These are phyloP conservation scores for Serendipita indica DNA, from an alignment of 768 basidiomycete species.

Conservation along the genomic window DNA sequence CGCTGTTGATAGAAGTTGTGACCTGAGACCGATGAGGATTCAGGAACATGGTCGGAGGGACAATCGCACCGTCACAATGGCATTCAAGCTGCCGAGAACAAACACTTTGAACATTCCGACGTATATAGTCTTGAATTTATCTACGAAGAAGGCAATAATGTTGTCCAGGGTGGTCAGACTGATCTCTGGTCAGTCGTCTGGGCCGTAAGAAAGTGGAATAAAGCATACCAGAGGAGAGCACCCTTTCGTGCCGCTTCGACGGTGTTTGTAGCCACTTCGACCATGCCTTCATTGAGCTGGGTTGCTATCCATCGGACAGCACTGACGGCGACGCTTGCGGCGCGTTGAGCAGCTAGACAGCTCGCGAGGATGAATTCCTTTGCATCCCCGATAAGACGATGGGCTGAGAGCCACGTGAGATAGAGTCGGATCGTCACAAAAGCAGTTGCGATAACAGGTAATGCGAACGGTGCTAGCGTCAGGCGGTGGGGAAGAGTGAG, in stretches of 20 bases:
- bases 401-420: slow-evolving; percentile 53
- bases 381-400: slow-evolving; percentile 50
- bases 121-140: slow-evolving; percentile 82
- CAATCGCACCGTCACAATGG: slow-evolving; percentile 56
- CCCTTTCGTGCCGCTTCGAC: slow-evolving; percentile 62
- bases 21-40: too few relatives aligned
- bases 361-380: slow-evolving; percentile 63
- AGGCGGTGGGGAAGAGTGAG: slow-evolving; percentile 70
- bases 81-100: slow-evolving; percentile 60
- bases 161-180: slow-evolving; percentile 66
- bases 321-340: slow-evolving; percentile 67
- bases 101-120: slow-evolving; percentile 87
- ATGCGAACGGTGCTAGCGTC: slow-evolving; percentile 82
- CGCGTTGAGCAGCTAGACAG: slow-evolving; percentile 71
- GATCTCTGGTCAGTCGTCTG: not conserved
- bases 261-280: slow-evolving; percentile 61
- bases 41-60: slow-evolving; percentile 22
- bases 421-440: slow-evolving; percentile 77
- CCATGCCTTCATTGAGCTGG: slow-evolving; percentile 66
- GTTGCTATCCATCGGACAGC: slow-evolving; percentile 80
- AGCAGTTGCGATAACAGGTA: slow-evolving; percentile 74
- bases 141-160: slow-evolving; percentile 81
- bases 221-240: slow-evolving; percentile 38
- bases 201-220: not conserved
- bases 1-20: not conserved